Base-by-base conservation (phyloP, 2,329 filamentous ascomycete genomes). In the Aspergillus spinulosporus region DNA sequence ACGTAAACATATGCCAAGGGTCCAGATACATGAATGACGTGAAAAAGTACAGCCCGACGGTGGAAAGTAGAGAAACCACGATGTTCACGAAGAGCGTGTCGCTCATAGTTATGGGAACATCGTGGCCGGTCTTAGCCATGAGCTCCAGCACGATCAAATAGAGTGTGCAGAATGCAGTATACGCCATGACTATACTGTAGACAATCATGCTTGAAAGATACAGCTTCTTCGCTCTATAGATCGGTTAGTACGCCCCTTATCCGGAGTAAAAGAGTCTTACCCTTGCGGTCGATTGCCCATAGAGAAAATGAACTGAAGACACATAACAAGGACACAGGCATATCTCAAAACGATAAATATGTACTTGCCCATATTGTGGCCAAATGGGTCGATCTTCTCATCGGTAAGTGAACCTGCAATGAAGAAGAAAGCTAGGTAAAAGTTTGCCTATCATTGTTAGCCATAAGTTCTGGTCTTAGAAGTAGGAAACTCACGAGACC, bases 1-100 rank as follows among this genome's bases (percentile, higher is more conserved):
- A 93, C 9, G 94, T 99, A 77, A 99, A 89, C 89, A 99, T 94
- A 80, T 99, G 94, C 94, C 94, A 99, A 0, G 94, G 94, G 66
- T 99, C 95, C 46, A 99, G 84, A 76, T 99, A 99, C 59, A 99
- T 77, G 77, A 99, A 91, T 21, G 89, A 94, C 87, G 96, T 96
- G 76, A 96, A 74, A 78, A 99, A 94, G 81, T 97, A 99, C 39
- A 99, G 81, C 0, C 95, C 94, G 40, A 97, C 78, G 0, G 94
- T 99, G 1, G 91, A 95, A 3, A 88, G 80, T n/a, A 89, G 88
- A 5, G 89, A 94, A 49, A 99, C 86, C 68, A 97, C 90, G 60
- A 99, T 83, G 74, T 97, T 97, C 58, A 92, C 94, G 78, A 99
- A 96, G 58, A 96, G 83, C 70, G 95, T 95, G 76, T 92, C 88